Base-by-base conservation (phyloP, 768 basidiomycete genomes). In the Hortiboletus campestris region DNA sequence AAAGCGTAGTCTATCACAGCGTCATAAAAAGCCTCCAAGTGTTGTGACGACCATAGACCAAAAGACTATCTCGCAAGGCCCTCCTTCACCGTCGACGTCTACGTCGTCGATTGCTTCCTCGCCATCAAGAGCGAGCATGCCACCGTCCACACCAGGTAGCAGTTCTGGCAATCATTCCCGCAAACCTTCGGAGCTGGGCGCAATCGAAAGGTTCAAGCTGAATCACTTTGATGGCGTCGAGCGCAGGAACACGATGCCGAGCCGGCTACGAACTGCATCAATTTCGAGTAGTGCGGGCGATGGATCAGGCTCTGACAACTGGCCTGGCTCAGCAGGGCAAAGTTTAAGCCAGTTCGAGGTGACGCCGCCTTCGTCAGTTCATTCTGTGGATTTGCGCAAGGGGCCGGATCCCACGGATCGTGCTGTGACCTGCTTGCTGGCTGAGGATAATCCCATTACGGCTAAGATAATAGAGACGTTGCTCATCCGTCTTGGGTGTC, bases 371-470 rank as follows among this genome's bases (percentile, higher is more conserved):
- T 91, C 91, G 29, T 92, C 91, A 14, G 86, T 92, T n/a, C 84
- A 86, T 61, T 91, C 91, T 1, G 86, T 89, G 60, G 91, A 93
- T 64, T 69, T 91, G 69, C 82, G 83, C 69, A 84, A 84, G 72
- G 85, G 81, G 2, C 85, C 86, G 5, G 90, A 92, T 67, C 85
- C 82, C n/a, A 81, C 72, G 54, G 94, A 95, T 68, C 84, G 92
- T 39, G 86, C 88, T n/a, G 87, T 98, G 51, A 97, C 94, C 39
- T 94, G 93, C 66, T 72, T 99, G 28, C 80, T 99, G 35, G 97
- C 96, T 1, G 97, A 98, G 71, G 94, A 98, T 64, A 98, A 99
- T 66, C 97, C 97, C 2, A 98, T 98, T 60, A 96, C 94, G 0
- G 91, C 91, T 32, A 98, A 98, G 77, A 98, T 99, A 46, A 87